Conservation (phyloP, 2,329 filamentous ascomycete species). For the Xylariaceae sp. region DNA sequence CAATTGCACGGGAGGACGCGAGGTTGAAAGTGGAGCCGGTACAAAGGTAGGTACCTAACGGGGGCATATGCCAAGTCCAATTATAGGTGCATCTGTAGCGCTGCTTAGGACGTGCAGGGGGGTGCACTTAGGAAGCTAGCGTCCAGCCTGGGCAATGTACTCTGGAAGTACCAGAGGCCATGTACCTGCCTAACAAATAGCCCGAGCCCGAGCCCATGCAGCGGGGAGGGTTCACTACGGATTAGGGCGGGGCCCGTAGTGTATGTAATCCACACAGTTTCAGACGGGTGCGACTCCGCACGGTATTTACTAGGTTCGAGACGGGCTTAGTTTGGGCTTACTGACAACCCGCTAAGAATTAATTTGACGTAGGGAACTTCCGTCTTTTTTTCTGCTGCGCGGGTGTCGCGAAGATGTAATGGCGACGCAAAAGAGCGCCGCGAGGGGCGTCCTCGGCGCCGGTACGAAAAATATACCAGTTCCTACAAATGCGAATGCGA, state of each 20-base stretch:
- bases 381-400: too few relatives aligned
- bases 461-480: neutral
- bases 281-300: neutral
- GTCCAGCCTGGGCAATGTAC: neutral
- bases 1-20: conserved; percentile 2
- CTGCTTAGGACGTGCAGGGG: neutral
- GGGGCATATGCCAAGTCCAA: neutral
- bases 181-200: neutral
- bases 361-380: too few relatives aligned
- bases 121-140: neutral
- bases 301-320: neutral
- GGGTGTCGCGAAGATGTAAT: conserved; percentile 10
- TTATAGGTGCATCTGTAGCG: neutral
- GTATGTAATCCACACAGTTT: neutral
- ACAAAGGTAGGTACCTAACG: neutral
- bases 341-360: neutral
- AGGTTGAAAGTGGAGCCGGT: conserved; percentile 14
- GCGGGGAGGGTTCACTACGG: neutral
- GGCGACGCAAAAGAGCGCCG: conserved; percentile 14
- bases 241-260: too few relatives aligned
- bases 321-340: too few relatives aligned
- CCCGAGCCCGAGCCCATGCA: neutral
- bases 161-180: neutral
- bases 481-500: neutral
- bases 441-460: conserved; percentile 2